These are phyloP conservation scores for Nothophaeocryptopus gaeumannii DNA, from an alignment of 2,329 filamentous ascomycete species.

Conservation along the genomic window DNA sequence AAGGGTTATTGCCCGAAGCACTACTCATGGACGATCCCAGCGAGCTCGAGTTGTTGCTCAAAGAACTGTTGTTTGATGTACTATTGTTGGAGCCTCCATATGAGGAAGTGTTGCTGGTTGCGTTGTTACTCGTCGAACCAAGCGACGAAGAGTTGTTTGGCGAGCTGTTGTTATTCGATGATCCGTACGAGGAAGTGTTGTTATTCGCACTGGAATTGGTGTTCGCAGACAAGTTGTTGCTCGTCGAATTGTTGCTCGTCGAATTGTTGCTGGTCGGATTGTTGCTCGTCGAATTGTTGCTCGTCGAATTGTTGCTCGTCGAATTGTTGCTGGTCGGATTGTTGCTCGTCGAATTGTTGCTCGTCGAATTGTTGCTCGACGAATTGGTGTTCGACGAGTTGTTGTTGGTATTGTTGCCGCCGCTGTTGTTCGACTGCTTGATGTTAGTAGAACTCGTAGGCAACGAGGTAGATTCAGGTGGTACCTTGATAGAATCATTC, in stretches of 20 bases:
- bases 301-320: slow-evolving; percentile 2
- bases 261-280: neutral
- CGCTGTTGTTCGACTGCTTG: slow-evolving; percentile 5
- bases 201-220: neutral
- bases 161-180: slow-evolving; percentile 11
- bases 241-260: neutral
- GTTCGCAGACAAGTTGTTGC: slow-evolving; percentile 5
- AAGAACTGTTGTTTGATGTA: slow-evolving; percentile 2
- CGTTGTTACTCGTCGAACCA: slow-evolving; percentile 6
- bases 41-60: neutral
- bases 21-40: neutral
- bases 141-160: slow-evolving; percentile 7
- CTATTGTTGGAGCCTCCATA: slow-evolving; percentile 3
- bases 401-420: slow-evolving; percentile 4
- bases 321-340: slow-evolving; percentile 3
- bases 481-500: neutral
- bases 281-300: slow-evolving; percentile 6
- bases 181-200: slow-evolving; percentile 3
- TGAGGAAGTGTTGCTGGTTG: slow-evolving; percentile 7
- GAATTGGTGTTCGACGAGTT: slow-evolving; percentile 7
- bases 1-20: slow-evolving; percentile 2
- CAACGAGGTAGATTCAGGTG: too few relatives aligned
- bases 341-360: slow-evolving; percentile 9
- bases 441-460: neutral
- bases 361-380: slow-evolving; percentile 10